Evolutionary conservation across 2,329 filamentous ascomycete genomes (phyloP).

Genomic region (Microdochium bolleyi): DNA sequence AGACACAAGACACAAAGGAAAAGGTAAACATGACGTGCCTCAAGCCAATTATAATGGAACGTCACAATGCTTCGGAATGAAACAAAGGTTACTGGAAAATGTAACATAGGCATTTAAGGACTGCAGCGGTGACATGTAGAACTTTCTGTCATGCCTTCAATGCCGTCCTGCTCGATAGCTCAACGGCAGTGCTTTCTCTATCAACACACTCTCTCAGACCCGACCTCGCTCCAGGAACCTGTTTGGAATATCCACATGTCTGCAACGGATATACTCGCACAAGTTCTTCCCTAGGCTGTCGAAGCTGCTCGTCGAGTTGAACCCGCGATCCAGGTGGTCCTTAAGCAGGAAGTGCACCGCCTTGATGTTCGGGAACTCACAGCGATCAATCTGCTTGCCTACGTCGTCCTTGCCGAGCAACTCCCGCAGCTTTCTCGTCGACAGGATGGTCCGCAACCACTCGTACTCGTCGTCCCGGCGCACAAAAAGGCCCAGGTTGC

Average conservation of each 20-base stretch:
- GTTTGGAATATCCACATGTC: slow-evolving; percentile 17
- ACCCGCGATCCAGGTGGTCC: slow-evolving; percentile 8
- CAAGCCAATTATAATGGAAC: too few species aligned
- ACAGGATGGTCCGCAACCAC: slow-evolving; percentile 28
- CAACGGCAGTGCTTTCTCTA: too few species aligned
- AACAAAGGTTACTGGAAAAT: too few species aligned
- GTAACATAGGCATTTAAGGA: too few species aligned
- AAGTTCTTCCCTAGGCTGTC: slow-evolving; percentile 17
- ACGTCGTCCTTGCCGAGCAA: slow-evolving; percentile 15
- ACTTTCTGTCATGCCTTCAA: too few species aligned
- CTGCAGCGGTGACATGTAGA: too few species aligned
- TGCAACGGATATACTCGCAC: slow-evolving; percentile 18
- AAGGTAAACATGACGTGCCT: too few species aligned
- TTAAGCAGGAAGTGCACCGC: slow-evolving; percentile 11
- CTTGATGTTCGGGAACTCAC: slow-evolving; percentile 32
- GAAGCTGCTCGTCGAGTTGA: slow-evolving; percentile 2
- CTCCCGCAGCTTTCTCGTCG: slow-evolving; percentile 18
- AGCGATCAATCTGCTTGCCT: slow-evolving; percentile 30
- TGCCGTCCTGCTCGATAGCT: too few species aligned
- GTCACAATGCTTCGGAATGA: too few species aligned
- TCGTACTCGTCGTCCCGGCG: slow-evolving; percentile 27
- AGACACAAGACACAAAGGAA: too few species aligned
- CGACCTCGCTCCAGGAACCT: slow-evolving; percentile 16
- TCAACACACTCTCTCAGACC: too few species aligned
- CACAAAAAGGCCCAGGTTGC: slow-evolving; percentile 32